These are phyloP conservation scores for Candida ascalaphidarum DNA, from an alignment of 805 yeast genomes.

Conservation along the genomic window DNA sequence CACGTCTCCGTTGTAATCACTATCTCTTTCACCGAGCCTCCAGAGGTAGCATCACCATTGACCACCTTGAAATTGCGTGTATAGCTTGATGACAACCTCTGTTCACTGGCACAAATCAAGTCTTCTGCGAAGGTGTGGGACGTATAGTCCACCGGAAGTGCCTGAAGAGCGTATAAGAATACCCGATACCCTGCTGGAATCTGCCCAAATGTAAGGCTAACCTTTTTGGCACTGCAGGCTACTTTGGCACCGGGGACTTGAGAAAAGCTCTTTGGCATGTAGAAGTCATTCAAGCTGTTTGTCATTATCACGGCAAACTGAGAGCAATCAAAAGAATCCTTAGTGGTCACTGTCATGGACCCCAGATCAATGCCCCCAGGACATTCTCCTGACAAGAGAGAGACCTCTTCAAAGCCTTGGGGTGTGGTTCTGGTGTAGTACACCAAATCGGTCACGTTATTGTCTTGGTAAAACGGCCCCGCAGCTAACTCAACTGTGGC, in stretches of 20 bases:
- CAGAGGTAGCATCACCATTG: too few species aligned
- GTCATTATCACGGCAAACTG: conserved; percentile 4
- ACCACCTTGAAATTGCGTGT: too few species aligned
- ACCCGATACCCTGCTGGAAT: conserved; percentile 7
- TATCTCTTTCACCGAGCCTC: too few species aligned
- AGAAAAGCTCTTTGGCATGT: conserved; percentile 6
- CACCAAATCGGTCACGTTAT: conserved; percentile 3
- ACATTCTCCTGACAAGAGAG: conserved; percentile 8
- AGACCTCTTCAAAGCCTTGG: conserved; percentile 6
- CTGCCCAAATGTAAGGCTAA: not conserved
- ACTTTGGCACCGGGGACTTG: conserved; percentile 1
- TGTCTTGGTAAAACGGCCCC: conserved; percentile 7
- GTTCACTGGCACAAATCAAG: conserved; percentile 6
- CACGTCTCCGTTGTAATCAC: too few species aligned
- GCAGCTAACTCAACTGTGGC: conserved; percentile 3
- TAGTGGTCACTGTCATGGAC: conserved; percentile 4
- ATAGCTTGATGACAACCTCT: not conserved
- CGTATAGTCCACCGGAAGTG: conserved; percentile 1
- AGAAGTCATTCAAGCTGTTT: conserved; percentile 7
- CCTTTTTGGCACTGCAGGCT: not conserved
- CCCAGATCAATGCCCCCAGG: conserved; percentile 7
- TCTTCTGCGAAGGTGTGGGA: conserved; percentile 4
- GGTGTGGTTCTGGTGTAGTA: conserved; percentile 9
- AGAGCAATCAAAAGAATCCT: conserved; percentile 6
- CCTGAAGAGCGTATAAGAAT: conserved; percentile 7